A percentile compares a stretch with the other conserved stretches of the same genome.
phyloP scores from a whole-genome alignment of 129 eudicot species.

The Pittosporum tobira region DNA sequence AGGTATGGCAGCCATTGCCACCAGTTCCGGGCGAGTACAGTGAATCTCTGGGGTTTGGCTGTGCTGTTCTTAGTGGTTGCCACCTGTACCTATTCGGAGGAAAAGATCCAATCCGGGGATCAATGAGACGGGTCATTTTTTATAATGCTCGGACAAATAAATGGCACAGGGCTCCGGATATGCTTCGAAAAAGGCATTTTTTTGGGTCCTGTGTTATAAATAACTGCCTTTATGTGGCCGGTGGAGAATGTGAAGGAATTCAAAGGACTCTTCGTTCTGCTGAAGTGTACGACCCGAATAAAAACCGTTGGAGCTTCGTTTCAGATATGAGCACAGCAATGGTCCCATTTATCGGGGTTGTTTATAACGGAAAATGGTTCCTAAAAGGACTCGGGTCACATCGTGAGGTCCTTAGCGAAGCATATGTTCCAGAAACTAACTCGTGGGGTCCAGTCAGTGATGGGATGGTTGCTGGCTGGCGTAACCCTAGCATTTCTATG shows the following conservation, averaged over 20 bases:
- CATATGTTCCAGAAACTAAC: constrained; percentile 57
- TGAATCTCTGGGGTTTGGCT: constrained; percentile 78
- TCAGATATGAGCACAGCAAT: constrained; percentile 84
- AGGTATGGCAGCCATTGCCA: constrained; percentile 91
- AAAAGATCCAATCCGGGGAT: constrained; percentile 75
- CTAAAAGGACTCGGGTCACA: constrained; percentile 79
- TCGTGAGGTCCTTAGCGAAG: constrained; percentile 86
- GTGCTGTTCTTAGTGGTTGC: constrained; percentile 92
- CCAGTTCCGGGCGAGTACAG: constrained; percentile 82
- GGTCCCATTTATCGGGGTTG: constrained; percentile 94
- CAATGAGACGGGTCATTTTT: constrained; percentile 73
- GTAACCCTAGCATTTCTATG: constrained; percentile 90
- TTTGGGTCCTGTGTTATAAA: constrained; percentile 89
- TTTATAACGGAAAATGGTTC: constrained; percentile 78
- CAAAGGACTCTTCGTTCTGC: constrained; percentile 78
- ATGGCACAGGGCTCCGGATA: constrained; percentile 86
- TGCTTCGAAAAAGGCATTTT: constrained; percentile 74
- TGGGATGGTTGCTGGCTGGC: constrained; percentile 90
- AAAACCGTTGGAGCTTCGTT: constrained; percentile 65
- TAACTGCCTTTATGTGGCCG: constrained; percentile 91
- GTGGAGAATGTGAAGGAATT: constrained; percentile 92
- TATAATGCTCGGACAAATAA: constrained; percentile 87
- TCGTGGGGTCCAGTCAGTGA: constrained; percentile 54
- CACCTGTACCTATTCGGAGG: constrained; percentile 90
- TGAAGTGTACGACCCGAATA: constrained; percentile 86